phyloP scores from a whole-genome alignment of 495 filamentous ascomycete genomes.

The Hypoxylon fragiforme region DNA sequence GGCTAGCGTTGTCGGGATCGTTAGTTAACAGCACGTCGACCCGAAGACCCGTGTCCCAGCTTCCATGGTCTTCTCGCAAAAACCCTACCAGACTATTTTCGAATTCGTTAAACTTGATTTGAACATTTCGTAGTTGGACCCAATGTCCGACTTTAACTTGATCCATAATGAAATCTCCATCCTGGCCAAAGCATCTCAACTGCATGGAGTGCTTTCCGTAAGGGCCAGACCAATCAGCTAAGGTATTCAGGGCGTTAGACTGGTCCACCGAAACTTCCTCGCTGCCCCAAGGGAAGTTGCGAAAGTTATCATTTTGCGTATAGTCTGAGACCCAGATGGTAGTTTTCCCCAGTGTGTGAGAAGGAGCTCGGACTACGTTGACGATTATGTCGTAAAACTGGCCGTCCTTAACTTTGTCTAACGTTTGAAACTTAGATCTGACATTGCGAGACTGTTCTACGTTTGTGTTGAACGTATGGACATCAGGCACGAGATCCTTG shows the following conservation, averaged over 20 bases:
- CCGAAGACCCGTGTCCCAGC: conserved; percentile 54
- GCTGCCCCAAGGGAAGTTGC: conserved; percentile 55
- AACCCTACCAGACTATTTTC: conserved; percentile 68
- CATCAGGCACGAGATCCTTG: conserved; percentile 47
- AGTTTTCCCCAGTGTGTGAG: conserved; percentile 48
- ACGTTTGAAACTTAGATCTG: conserved; percentile 62
- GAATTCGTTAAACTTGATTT: conserved; percentile 60
- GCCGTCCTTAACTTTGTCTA: conserved; percentile 63
- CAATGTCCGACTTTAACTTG: conserved; percentile 62
- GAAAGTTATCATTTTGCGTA: conserved; percentile 67
- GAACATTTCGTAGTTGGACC: conserved; percentile 71
- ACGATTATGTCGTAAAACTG: conserved; percentile 72
- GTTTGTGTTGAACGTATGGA: conserved; percentile 48
- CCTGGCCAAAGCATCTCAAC: conserved; percentile 70
- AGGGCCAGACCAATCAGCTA: conserved; percentile 71
- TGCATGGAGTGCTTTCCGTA: conserved; percentile 74
- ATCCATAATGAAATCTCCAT: conserved; percentile 60
- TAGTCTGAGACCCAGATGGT: conserved; percentile 87
- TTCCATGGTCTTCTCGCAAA: conserved; percentile 63
- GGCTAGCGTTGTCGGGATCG: conserved; percentile 48
- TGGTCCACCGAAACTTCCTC: conserved; percentile 40
- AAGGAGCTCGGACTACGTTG: conserved; percentile 71
- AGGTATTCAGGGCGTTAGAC: conserved; percentile 41
- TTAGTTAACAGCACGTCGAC: conserved; percentile 50
- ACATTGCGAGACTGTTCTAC: conserved; percentile 41